Conservation (phyloP, 345 rosid genomes). For the Erucastrum elatum region DNA sequence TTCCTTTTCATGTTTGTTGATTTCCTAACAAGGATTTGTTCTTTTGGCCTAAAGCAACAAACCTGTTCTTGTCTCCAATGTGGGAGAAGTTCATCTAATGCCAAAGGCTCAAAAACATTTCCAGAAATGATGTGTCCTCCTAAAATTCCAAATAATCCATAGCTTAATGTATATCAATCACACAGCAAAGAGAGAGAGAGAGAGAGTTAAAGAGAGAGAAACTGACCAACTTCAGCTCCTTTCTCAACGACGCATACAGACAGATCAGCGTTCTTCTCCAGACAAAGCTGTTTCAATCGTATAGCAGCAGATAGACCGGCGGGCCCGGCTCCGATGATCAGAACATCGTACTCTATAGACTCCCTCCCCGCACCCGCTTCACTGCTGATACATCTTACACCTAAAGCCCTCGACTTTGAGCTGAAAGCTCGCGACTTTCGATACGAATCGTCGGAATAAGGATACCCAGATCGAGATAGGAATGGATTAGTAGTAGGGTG, state of each 20-base stretch:
- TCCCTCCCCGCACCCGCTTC: constrained; percentile 54
- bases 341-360: constrained; percentile 82
- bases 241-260: constrained; percentile 96
- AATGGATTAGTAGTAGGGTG: constrained; percentile 10
- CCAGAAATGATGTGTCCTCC: constrained; percentile 93
- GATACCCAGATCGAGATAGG: constrained; percentile 28
- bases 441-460: constrained; percentile 12
- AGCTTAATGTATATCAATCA: too few relatives aligned
- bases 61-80: constrained; percentile 94
- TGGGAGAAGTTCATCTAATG: constrained; percentile 85
- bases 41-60: constrained; percentile 9
- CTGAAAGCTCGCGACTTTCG: constrained; percentile 31
- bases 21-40: background rate
- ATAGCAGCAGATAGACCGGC: constrained; percentile 96
- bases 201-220: background rate
- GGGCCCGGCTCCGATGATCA: constrained; percentile 95
- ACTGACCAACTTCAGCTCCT: constrained; percentile 87
- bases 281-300: constrained; percentile 79
- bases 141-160: constrained; percentile 7
- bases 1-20: background rate
- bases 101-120: constrained; percentile 87
- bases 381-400: constrained; percentile 43
- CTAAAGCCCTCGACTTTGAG: constrained; percentile 27
- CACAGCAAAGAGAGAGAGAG: background rate
- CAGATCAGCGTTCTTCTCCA: constrained; percentile 67